Conservation (phyloP, 139 green algal genomes). For the Picochlorum sp. region DNA sequence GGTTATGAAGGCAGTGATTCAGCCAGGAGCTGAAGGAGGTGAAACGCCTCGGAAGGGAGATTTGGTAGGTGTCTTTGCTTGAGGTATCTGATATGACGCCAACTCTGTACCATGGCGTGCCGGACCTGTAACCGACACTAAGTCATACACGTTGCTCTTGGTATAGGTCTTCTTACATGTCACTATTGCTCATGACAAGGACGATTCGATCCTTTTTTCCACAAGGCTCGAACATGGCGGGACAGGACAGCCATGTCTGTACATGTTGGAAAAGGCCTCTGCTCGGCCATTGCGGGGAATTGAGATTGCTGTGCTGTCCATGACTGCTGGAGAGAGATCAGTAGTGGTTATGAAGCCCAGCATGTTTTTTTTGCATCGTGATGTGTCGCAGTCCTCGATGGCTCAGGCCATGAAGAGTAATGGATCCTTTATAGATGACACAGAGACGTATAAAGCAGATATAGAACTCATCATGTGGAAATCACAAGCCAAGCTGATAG, state of each 20-base stretch:
- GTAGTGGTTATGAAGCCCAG: slow-evolving; percentile 51
- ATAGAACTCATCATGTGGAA: background rate
- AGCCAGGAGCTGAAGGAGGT: slow-evolving; percentile 14
- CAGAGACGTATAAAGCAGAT: slow-evolving; percentile 38
- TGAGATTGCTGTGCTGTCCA: slow-evolving; percentile 65
- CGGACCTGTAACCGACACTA: too few relatives aligned
- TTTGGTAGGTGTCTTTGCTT: slow-evolving; percentile 7
- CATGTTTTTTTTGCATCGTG: slow-evolving; percentile 52
- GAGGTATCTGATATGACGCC: background rate
- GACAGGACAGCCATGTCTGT: slow-evolving; percentile 43
- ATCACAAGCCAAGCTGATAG: too few relatives aligned
- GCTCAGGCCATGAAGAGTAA: slow-evolving; percentile 26
- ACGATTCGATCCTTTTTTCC: slow-evolving; percentile 35
- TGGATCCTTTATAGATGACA: slow-evolving; percentile 41
- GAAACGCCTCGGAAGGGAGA: slow-evolving; percentile 13
- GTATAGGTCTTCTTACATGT: slow-evolving; percentile 23
- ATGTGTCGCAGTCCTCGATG: slow-evolving; percentile 44
- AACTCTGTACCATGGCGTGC: background rate
- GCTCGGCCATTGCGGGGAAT: slow-evolving; percentile 47
- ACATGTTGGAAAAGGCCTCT: slow-evolving; percentile 51
- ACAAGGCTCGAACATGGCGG: slow-evolving; percentile 49
- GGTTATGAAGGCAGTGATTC: slow-evolving; percentile 20
- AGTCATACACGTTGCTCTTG: too few relatives aligned
- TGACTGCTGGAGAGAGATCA: slow-evolving; percentile 38
- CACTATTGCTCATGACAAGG: slow-evolving; percentile 13